phyloP scores from a whole-genome alignment of 495 filamentous ascomycete species.

The Talaromyces liani region DNA sequence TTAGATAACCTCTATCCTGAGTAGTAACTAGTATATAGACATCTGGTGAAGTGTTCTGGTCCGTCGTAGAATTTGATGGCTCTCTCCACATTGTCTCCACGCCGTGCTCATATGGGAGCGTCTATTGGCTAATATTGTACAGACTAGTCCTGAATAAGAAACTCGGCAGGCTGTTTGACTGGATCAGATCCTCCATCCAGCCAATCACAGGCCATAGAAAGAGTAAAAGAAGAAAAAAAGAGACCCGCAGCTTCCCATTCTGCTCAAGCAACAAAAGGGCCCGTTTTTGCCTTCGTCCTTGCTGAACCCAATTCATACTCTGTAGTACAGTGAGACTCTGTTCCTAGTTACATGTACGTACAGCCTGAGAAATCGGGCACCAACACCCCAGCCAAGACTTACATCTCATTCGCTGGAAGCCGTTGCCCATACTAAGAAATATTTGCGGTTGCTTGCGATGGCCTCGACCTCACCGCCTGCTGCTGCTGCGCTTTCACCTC shows the following conservation, averaged over 20 bases:
- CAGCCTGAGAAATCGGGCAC: background rate
- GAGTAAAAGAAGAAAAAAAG: background rate
- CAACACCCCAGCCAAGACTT: background rate
- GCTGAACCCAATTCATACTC: background rate
- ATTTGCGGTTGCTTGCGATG: constrained; percentile 6
- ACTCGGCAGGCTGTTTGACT: background rate
- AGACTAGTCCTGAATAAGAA: background rate
- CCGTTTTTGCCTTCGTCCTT: background rate
- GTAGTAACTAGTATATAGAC: no score
- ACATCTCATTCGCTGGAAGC: background rate
- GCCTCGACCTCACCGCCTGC: constrained; percentile 10
- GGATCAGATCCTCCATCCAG: background rate
- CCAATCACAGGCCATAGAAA: background rate
- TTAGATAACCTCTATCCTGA: background rate
- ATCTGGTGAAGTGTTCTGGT: no score
- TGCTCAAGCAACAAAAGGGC: background rate
- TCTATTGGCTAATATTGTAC: background rate
- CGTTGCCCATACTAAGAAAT: background rate
- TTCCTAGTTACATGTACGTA: background rate
- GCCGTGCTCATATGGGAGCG: background rate
- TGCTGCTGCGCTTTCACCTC: constrained; percentile 12
- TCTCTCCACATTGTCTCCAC: background rate
- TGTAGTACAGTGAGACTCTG: background rate
- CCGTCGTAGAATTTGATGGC: background rate
- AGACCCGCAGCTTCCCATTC: background rate